These are phyloP conservation scores for Auricularia cornea DNA, from an alignment of 768 basidiomycete species.

Conservation along the genomic window DNA sequence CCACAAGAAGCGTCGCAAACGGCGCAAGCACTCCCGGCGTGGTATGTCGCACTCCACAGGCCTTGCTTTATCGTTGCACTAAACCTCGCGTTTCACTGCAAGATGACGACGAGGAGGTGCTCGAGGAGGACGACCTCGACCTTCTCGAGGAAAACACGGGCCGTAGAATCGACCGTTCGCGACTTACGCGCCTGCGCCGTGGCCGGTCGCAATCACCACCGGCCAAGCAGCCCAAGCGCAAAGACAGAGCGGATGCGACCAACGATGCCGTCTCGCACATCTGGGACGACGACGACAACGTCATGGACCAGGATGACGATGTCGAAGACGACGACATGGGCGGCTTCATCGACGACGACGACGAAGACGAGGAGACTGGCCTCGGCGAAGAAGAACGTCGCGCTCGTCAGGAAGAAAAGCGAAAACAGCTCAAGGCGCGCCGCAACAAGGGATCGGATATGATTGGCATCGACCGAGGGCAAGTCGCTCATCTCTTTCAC, in stretches of 20 bases:
- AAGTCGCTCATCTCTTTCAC: neutral
- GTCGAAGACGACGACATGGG: constrained; percentile 76
- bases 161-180: constrained; percentile 50
- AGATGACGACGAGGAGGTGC: constrained; percentile 48
- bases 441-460: constrained; percentile 61
- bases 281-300: constrained; percentile 73
- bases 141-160: constrained; percentile 81
- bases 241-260: constrained; percentile 48
- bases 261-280: constrained; percentile 54
- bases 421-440: constrained; percentile 54
- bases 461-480: constrained; percentile 74
- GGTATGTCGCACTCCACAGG: constrained; percentile 6
- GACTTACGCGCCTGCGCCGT: constrained; percentile 67
- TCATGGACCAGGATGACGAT: constrained; percentile 43
- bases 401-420: constrained; percentile 54
- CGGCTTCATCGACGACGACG: constrained; percentile 52
- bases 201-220: constrained; percentile 65
- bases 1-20: constrained; percentile 47
- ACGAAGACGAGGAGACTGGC: constrained; percentile 42
- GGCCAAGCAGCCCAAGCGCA: constrained; percentile 34
- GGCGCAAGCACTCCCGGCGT: neutral
- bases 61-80: constrained; percentile 9
- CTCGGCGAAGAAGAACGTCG: constrained; percentile 73
- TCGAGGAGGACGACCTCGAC: constrained; percentile 88
- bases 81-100: constrained; percentile 26